These are phyloP conservation scores for Mycena alexandri DNA, from an alignment of 768 basidiomycete genomes.

Conservation along the genomic window DNA sequence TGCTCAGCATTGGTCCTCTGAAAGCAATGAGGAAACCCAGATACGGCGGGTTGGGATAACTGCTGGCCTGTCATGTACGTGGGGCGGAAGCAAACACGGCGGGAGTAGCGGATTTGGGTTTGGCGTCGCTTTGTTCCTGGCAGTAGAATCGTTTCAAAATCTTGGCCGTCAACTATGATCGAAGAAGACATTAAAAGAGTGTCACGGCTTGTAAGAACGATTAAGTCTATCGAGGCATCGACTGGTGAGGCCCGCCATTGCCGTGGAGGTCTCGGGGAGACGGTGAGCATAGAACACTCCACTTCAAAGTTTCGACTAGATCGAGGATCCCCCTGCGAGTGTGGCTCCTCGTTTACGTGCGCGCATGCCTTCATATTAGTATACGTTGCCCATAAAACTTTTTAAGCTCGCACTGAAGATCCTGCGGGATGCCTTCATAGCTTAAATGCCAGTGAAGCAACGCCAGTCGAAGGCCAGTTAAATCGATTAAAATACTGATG, in stretches of 20 bases:
- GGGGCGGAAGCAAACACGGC: constrained; percentile 26
- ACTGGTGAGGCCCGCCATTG: not conserved
- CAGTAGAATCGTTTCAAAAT: constrained; percentile 27
- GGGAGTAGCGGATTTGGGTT: constrained; percentile 18
- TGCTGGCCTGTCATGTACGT: constrained; percentile 24
- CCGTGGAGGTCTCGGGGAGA: constrained; percentile 18
- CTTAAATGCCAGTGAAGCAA: constrained; percentile 9
- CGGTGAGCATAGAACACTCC: not conserved
- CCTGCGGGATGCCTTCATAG: constrained; percentile 1
- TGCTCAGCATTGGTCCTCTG: not conserved
- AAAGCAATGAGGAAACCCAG: not conserved
- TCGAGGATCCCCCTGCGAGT: constrained; percentile 8
- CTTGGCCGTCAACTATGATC: constrained; percentile 25
- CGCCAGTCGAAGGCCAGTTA: not conserved
- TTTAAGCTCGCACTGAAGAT: constrained; percentile 29
- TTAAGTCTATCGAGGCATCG: not conserved
- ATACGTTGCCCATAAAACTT: constrained; percentile 19
- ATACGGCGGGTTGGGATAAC: not conserved
- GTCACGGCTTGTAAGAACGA: not conserved
- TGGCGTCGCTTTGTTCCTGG: constrained; percentile 24
- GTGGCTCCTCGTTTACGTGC: constrained; percentile 14
- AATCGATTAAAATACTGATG: constrained; percentile 10
- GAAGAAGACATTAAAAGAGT: constrained; percentile 7
- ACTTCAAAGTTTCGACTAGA: not conserved
- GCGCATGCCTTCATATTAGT: constrained; percentile 2